Evolutionary conservation across 106 monocot species (phyloP), one percentile per base, ranked within the genome.

Genomic region (Allium fistulosum): DNA sequence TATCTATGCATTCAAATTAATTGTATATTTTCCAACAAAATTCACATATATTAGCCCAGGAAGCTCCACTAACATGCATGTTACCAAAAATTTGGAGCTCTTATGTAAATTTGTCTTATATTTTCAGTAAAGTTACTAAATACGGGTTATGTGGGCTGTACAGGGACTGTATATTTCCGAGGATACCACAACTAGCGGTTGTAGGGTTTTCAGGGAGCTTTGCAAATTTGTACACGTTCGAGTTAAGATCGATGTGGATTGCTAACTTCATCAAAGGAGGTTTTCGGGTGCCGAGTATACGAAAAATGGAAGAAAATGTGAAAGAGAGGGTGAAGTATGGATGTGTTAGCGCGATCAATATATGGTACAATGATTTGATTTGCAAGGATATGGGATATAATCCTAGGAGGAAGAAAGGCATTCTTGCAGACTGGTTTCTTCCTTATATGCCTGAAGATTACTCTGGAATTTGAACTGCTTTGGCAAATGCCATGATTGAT

Each of bases 401-500:
- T 27, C 76, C 78, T 9, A 78, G 56, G 48, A 88, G 88, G 61
- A 93, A 93, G 59, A 77, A 79, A 13, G 83, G 85, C 7, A 60
- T 88, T 49, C 7, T 88, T 1, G 78, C 85, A 46, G 83, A 93
- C 2, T 80, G 71, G 80, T 75, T 92, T 52, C 26, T 68, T 26
- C 87, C 93, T 7, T 93, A 88, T 59, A 81, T 73, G 1, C 83
- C 88, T 46, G 13, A 28, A n/a, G 93, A 93, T 77, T 93, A 93
- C 67, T 74, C 69, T 48, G 65, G 69, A 49, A 66, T 62, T 62
- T 62, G 15, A 62, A 17, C 2, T 17, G 22, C 6, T 18, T 17
- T 17, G 37, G 37, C 37, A 37, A 37, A 37, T 37, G 37, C 37
- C 37, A 37, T 37, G 37, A 37, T 37, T 37, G 37, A 37, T 37